phyloP scores from a whole-genome alignment of 768 basidiomycete genomes.

The Auriculariales sp. region DNA sequence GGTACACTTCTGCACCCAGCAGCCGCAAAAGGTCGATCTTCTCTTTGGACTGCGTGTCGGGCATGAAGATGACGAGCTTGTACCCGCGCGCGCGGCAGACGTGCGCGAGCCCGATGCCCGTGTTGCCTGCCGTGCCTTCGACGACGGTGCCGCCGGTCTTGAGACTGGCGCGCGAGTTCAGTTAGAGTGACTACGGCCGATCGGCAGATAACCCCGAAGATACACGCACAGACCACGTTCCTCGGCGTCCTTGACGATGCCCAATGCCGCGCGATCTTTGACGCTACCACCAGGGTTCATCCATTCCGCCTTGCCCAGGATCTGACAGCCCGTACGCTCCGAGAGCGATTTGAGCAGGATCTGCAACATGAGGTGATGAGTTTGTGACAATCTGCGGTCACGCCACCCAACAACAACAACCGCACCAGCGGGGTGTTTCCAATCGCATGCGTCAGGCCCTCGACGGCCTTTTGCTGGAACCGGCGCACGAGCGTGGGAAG shows the following conservation, averaged over 20 bases:
- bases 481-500: neutral
- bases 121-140: slow-evolving; percentile 97
- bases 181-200: neutral
- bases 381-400: neutral
- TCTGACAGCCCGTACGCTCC: slow-evolving; percentile 65
- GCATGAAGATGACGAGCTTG: slow-evolving; percentile 99
- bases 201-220: neutral
- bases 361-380: slow-evolving; percentile 23
- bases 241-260: slow-evolving; percentile 78
- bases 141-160: slow-evolving; percentile 92
- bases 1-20: slow-evolving; percentile 93
- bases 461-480: slow-evolving; percentile 22
- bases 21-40: slow-evolving; percentile 95
- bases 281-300: slow-evolving; percentile 97
- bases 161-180: slow-evolving; percentile 30
- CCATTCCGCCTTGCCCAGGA: slow-evolving; percentile 95
- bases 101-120: slow-evolving; percentile 89
- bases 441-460: slow-evolving; percentile 77
- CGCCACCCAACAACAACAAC: slow-evolving; percentile 1
- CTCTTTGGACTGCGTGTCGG: slow-evolving; percentile 87
- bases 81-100: slow-evolving; percentile 89
- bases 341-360: slow-evolving; percentile 74
- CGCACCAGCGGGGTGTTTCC: slow-evolving; percentile 88
- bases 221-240: slow-evolving; percentile 54
- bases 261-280: slow-evolving; percentile 92